Evolutionary conservation across 352 stramenopile species (phyloP).

Genomic region (Globisporangium polare): DNA sequence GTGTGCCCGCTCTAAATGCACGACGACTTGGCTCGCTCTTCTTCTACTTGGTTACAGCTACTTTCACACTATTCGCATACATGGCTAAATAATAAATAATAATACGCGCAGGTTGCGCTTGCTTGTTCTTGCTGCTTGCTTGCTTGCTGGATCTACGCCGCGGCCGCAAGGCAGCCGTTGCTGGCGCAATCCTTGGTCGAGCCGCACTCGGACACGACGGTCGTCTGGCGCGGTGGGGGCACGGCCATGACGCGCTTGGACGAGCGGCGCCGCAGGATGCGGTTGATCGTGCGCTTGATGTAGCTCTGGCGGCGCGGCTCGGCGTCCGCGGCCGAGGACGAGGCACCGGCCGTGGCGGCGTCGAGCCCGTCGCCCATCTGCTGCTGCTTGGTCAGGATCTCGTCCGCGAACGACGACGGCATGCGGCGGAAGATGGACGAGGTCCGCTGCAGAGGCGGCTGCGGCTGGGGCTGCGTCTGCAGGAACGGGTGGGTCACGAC

Average conservation of each 20-base stretch:
- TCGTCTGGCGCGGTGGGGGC: conserved; percentile 11
- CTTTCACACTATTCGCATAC: conserved; percentile 8
- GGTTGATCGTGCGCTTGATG: conserved; percentile 41
- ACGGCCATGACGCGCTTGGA: conserved; percentile 51
- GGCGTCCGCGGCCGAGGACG: neutral
- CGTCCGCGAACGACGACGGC: conserved; percentile 27
- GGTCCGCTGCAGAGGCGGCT: neutral
- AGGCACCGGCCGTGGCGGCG: neutral
- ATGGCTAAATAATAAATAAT: conserved; percentile 10
- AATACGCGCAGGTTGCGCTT: conserved; percentile 3
- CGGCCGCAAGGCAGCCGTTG: conserved; percentile 1
- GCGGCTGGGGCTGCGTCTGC: conserved; percentile 7
- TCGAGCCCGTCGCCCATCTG: conserved; percentile 13
- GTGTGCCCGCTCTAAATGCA: conserved; percentile 3
- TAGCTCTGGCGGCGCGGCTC: conserved; percentile 8
- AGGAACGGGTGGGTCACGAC: conserved; percentile 69
- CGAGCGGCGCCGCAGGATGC: conserved; percentile 35
- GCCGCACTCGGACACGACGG: conserved; percentile 12
- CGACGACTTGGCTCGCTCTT: neutral
- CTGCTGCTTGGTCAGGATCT: conserved; percentile 17
- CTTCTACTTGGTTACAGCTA: conserved; percentile 12
- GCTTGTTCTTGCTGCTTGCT: neutral
- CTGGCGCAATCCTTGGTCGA: neutral
- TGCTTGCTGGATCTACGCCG: conserved; percentile 2
- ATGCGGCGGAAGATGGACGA: conserved; percentile 17